Evolutionary conservation across 306 rosid genomes (phyloP), one percentile per base, ranked within the genome.

Genomic region (Hylodesmum podocarpum): DNA sequence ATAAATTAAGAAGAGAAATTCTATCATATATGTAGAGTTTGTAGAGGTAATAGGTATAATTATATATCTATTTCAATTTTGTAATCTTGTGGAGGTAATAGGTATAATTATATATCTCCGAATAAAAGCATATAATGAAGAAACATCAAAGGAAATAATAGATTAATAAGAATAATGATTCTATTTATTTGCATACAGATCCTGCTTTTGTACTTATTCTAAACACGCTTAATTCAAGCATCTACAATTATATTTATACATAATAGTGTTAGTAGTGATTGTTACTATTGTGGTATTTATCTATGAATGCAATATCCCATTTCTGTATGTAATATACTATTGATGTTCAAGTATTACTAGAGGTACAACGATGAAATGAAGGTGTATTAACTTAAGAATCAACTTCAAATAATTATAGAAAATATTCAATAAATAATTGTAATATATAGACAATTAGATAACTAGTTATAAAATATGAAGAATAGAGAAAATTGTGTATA

Each of bases 61-160:
- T 66, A 72, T 63, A 36, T 21, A 36, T 40, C 16, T 11, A 15
- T 54, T 44, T 34, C n/a, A 70, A 64, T 63, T 79, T 75, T 64
- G 69, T 53, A 75, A 46, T 70, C n/a, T 51, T 19, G 24, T 41
- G 22, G 64, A 63, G 36, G 41, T n/a, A n/a, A n/a, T n/a, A n/a
- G n/a, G n/a, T 25, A 25, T 71, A 63, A 3, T 29, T 66, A 72
- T 63, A 36, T 78, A 39, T 13, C 57, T 41, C 18, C n/a, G 19
- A 34, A 65, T 63, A 37, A 74, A 65, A 47, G 34, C 39, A 14
- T 22, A 0, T 36, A 15, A 51, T n/a, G 3, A 8, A 27, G 24
- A 22, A 11, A 4, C 50, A 40, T 22, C 5, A 0, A 19, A 33
- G 36, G 54, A 55, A 55, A 57, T 18, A 29, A 25, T 8, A 22